Evolutionary conservation across 2,329 filamentous ascomycete species (phyloP).

Genomic region (Elsinoe ampelina): DNA sequence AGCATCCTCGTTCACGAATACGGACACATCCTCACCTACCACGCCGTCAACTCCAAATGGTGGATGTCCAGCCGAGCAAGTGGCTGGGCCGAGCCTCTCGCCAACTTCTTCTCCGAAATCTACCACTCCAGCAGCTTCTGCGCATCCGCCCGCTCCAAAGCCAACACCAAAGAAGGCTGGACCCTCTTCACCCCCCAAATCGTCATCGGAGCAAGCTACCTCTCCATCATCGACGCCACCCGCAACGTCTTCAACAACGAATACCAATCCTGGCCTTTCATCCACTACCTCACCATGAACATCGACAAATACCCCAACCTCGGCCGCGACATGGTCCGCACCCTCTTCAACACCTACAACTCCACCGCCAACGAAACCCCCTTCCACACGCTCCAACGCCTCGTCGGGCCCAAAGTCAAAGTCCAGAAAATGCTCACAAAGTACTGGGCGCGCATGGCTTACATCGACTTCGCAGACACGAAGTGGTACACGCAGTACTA

Average conservation of each 20-base stretch:
- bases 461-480: slow-evolving; percentile 41
- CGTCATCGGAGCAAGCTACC: slow-evolving; percentile 39
- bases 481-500: slow-evolving; percentile 34
- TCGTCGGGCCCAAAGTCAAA: slow-evolving; percentile 21
- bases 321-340: slow-evolving; percentile 18
- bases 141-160: slow-evolving; percentile 29
- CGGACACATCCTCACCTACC: slow-evolving; percentile 37
- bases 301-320: slow-evolving; percentile 33
- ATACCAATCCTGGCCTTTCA: slow-evolving; percentile 45
- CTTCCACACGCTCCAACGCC: slow-evolving; percentile 37
- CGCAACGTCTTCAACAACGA: slow-evolving; percentile 32
- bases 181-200: slow-evolving; percentile 36
- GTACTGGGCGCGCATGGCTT: slow-evolving; percentile 48
- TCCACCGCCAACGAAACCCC: slow-evolving; percentile 42
- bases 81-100: slow-evolving; percentile 45
- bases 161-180: slow-evolving; percentile 25
- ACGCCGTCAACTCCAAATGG: slow-evolving; percentile 30
- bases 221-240: slow-evolving; percentile 38
- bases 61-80: slow-evolving; percentile 38
- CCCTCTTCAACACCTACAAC: slow-evolving; percentile 35
- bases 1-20: slow-evolving; percentile 43
- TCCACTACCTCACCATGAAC: slow-evolving; percentile 42
- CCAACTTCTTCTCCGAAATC: slow-evolving; percentile 43
- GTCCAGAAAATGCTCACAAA: slow-evolving; percentile 37
- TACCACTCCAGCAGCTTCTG: slow-evolving; percentile 37